Evolutionary conservation across 306 rosid species (phyloP), one percentile per base, ranked within the genome.

Genomic region (Glycyrrhiza uralensis): DNA sequence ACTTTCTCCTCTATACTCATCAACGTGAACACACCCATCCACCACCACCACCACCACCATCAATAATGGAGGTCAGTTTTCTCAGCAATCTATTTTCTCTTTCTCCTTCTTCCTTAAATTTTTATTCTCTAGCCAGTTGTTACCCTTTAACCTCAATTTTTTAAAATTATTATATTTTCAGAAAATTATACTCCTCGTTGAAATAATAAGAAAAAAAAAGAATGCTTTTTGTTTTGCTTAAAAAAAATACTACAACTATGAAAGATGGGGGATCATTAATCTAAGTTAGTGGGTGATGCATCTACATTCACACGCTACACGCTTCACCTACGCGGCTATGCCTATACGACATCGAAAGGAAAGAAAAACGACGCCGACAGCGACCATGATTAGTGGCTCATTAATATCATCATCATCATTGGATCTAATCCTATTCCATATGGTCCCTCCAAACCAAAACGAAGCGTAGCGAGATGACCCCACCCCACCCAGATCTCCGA

Each of bases 1-100:
- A 35, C 75, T 72, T 79, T 73, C 66, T 66, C 28, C n/a, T 57
- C 36, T 64, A 64, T 8, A 64, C 70, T 65, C 75, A 52, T 26
- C 41, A 62, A 78, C 66, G 66, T 47, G 57, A 60, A n/a, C n/a
- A n/a, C n/a, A n/a, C n/a, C n/a, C n/a, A n/a, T 69, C 71, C 5
- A 35, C 8, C 68, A 14, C 10, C 66, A 0, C n/a, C 67, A 36
- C 13, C 50, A 66, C 42, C 33, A 47, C 8, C 69, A 72, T 42
- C 62, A 24, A 54, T 9, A 17, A 64, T 78, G 76, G 71, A 61
- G 35, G 77, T 51, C 1, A 54, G 33, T 71, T 71, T 62, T 52
- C 35, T 51, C 41, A 18, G 0, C 71, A 49, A 69, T 59, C 6
- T 60, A 2, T 36, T 29, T 13, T 38, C 22, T 6, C 15, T 7